Evolutionary conservation across 78 protist genomes (phyloP), one percentile per base, ranked within the genome.

Genomic region (Creolimax fragrantissima): DNA sequence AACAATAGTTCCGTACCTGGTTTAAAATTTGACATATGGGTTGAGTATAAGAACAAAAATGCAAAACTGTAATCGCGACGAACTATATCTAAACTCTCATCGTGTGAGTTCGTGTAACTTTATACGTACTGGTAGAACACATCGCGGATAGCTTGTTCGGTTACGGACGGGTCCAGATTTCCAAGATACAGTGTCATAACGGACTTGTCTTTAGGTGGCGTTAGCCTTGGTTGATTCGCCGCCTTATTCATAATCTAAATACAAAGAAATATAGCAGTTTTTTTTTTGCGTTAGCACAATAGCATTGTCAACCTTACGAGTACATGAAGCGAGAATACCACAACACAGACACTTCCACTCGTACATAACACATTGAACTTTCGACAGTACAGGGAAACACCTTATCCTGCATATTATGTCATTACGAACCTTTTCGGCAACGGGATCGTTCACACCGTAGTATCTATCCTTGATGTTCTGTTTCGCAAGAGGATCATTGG

Each of bases 361-460:
- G n/a, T n/a, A n/a, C n/a, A n/a, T n/a, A n/a, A n/a, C n/a, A n/a
- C n/a, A n/a, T n/a, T n/a, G n/a, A n/a, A n/a, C n/a, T n/a, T n/a
- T n/a, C n/a, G n/a, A n/a, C n/a, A n/a, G n/a, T n/a, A n/a, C n/a
- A n/a, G n/a, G n/a, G n/a, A n/a, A n/a, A n/a, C n/a, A n/a, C n/a
- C n/a, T n/a, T n/a, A n/a, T n/a, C n/a, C n/a, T n/a, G n/a, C n/a
- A n/a, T n/a, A n/a, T n/a, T n/a, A n/a, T n/a, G n/a, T n/a, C 24
- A 58, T 24, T 32, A 58, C 74, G 24, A 32, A 58, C 74, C 74
- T 94, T 96, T 81, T 42, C 58, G 5, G 96, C 96, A 4, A 95
- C 96, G 35, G 96, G 96, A 39, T 96, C 97, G 81, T 94, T 91
- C n/a, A 4, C 83, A 24, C 97, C 97, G 45, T 93, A 66, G 93